Evolutionary conservation across 257 asterid genomes (phyloP), one percentile per base, ranked within the genome.

Genomic region (Solanum chiquidenum): DNA sequence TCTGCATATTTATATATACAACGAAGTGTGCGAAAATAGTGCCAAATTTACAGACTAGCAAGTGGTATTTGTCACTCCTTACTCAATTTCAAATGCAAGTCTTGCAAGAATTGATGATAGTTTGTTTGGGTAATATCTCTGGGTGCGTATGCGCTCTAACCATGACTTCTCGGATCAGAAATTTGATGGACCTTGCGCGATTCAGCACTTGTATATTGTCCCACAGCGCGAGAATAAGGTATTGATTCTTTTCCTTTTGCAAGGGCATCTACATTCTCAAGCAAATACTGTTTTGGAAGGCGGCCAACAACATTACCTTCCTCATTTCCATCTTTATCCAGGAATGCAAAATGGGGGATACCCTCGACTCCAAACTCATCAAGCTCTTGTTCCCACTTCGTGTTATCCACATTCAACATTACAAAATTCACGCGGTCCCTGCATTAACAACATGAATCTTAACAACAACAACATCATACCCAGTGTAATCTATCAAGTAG

Each of bases 311-410:
- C 98, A 88, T 96, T 95, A 68, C 99, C 99, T 87, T 97, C 99
- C 88, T 96, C 98, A 7, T 97, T 95, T 84, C 99, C 99, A 4
- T 93, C 88, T 87, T 87, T 90, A 91, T 97, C 99, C 25, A 97
- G 92, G 94, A 97, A 97, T 5, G 99, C 98, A 87, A 97, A 97
- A 93, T 97, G 99, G 76, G 99, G 99, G 73, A 97, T 96, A 29
- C 99, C 99, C 90, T 97, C 99, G 29, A 96, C 99, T 18, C 99
- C 99, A 84, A 97, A 97, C 91, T 96, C 99, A 73, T 97, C 99
- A n/a, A 97, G 98, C 93, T 97, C 99, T 95, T 97, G 99, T 92
- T 97, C 99, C 99, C 99, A 97, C 92, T 94, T 97, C 7, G 99
- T 97, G 93, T 96, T 97, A 87, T 96, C 99, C 88, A 97, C 99